phyloP scores from a whole-genome alignment of 345 rosid genomes.

The Citrus unshiu region DNA sequence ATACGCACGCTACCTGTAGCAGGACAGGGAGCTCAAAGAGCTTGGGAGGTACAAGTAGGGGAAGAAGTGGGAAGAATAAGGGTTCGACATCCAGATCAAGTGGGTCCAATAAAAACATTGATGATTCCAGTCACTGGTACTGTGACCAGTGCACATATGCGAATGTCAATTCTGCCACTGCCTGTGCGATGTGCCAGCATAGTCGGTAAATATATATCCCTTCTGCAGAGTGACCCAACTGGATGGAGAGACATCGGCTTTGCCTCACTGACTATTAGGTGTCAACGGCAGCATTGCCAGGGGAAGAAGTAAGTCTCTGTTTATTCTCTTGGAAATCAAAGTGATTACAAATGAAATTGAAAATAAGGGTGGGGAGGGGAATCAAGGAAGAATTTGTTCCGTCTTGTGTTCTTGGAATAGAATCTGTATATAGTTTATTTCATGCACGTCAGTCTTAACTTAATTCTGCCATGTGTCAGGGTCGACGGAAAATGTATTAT shows the following conservation, averaged over 20 bases:
- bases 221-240: neutral
- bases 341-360: neutral
- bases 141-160: conserved; percentile 76
- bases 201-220: conserved; percentile 23
- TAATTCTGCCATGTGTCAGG: neutral
- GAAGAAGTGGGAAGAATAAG: conserved; percentile 37
- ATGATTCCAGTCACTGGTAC: conserved; percentile 64
- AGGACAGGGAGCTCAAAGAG: conserved; percentile 48
- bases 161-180: conserved; percentile 45
- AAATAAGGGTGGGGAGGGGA: conserved; percentile 6
- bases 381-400: neutral
- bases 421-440: conserved; percentile 2
- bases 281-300: neutral
- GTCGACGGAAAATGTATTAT: conserved; percentile 6
- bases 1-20: conserved; percentile 49
- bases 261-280: neutral
- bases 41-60: conserved; percentile 32
- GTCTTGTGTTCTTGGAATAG: conserved; percentile 3
- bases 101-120: conserved; percentile 37
- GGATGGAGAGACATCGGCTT: conserved; percentile 1
- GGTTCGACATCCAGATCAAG: conserved; percentile 59
- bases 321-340: neutral
- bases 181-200: conserved; percentile 73
- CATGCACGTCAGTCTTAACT: neutral
- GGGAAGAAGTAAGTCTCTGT: neutral